Evolutionary conservation across 1,139 yeast genomes (phyloP), one percentile per base, ranked within the genome.

Genomic region (Insectozyma bohioensis): DNA sequence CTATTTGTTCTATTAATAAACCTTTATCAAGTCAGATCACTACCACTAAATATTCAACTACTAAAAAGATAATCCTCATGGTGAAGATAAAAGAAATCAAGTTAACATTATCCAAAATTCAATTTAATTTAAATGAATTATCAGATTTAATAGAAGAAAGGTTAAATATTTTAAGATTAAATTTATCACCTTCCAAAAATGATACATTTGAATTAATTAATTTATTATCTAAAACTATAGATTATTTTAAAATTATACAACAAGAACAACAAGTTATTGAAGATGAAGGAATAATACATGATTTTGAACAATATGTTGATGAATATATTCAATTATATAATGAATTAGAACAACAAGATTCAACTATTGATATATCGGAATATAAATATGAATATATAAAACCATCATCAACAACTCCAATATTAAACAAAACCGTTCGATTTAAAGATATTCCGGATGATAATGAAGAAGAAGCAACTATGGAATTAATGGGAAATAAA

Each of bases 141-240:
- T 63, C 55, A 30, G 61, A 63, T 8, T 53, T 60, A 11, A 52
- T 75, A 7, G 80, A 75, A 21, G 85, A 79, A 49, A 60, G 82
- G 26, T 56, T 61, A 30, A 61, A 78, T 18, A 61, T 78, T 37
- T 48, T 58, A 12, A 48, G 54, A 2, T 61, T 78, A 21, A 63
- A 66, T 26, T 60, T 77, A 21, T 63, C 68, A 14, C 80, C 82
- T 2, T 69, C 80, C 1, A 53, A 64, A 6, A 65, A 71, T 30
- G 85, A 78, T 39, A 77, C 75, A 43, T 62, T 61, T 35, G 85
- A 78, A 37, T 51, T 81, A 24, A 61, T 67, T 20, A 61, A 60
- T 30, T 56, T 63, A 18, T 49, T 80, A 33, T 52, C 52, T 24
- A 63, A 68, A 42, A 54, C 72, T 18, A 52, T 43, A 25, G 54